phyloP scores from a whole-genome alignment of 2,329 filamentous ascomycete genomes.

The Aspergillus pseudoterreus region DNA sequence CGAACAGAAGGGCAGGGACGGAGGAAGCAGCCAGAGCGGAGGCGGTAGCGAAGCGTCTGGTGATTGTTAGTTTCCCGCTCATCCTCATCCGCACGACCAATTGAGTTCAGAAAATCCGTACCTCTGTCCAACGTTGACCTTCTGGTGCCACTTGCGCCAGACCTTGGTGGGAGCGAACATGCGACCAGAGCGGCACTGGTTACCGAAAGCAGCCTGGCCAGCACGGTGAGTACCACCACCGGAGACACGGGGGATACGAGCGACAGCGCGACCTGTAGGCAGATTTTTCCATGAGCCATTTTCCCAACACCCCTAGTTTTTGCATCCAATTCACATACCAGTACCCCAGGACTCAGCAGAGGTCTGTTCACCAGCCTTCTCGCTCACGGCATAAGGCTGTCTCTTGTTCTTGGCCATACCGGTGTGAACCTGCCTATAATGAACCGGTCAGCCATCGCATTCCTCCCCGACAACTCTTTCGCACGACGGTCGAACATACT shows the following conservation, averaged over 20 bases:
- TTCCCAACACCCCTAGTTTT: neutral
- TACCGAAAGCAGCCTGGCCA: slow-evolving; percentile 99
- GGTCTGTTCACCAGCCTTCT: slow-evolving; percentile 99
- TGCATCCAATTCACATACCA: slow-evolving; percentile 60
- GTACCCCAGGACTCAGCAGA: slow-evolving; percentile 99
- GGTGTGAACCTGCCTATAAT: slow-evolving; percentile 72
- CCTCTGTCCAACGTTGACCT: slow-evolving; percentile 99
- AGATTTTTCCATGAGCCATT: slow-evolving; percentile 8
- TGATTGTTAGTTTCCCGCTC: slow-evolving; percentile 10
- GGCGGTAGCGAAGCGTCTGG: slow-evolving; percentile 90
- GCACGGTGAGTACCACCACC: slow-evolving; percentile 99
- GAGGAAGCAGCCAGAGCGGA: slow-evolving; percentile 96
- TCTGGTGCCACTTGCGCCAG: slow-evolving; percentile 99
- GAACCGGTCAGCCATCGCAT: slow-evolving; percentile 31
- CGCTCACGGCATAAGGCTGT: slow-evolving; percentile 98
- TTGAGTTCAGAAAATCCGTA: slow-evolving; percentile 42
- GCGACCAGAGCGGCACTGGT: slow-evolving; percentile 99
- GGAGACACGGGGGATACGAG: slow-evolving; percentile 99
- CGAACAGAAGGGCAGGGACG: slow-evolving; percentile 88
- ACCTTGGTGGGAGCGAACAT: slow-evolving; percentile 99
- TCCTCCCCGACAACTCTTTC: slow-evolving; percentile 7
- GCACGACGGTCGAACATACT: slow-evolving; percentile 56
- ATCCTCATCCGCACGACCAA: neutral
- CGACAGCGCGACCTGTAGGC: slow-evolving; percentile 83
- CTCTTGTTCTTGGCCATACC: slow-evolving; percentile 99